A percentile compares a stretch with the other conserved stretches of the same genome.
Conservation (phyloP, 805 yeast species). For the Debaryomyces hansenii region DNA sequence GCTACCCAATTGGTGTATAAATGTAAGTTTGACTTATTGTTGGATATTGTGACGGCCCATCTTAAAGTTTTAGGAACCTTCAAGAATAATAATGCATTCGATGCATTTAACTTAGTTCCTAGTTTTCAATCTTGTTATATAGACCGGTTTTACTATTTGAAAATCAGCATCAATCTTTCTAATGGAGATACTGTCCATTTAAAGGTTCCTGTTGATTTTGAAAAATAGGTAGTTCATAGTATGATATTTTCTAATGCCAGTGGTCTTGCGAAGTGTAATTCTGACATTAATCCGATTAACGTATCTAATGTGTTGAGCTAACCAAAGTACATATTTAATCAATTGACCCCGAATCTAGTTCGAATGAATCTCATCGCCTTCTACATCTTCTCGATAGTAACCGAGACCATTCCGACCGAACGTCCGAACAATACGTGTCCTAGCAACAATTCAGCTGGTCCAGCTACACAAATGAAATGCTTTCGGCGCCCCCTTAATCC, state of each 20-base stretch:
- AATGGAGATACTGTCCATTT: slow-evolving; percentile 21
- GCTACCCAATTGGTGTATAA: neutral
- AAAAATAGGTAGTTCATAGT: slow-evolving; percentile 12
- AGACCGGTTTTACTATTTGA: slow-evolving; percentile 32
- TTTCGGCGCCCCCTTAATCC: too few relatives aligned
- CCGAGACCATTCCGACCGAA: too few relatives aligned
- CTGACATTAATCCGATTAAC: too few relatives aligned
- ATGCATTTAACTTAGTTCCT: slow-evolving; percentile 33
- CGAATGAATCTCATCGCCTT: too few relatives aligned
- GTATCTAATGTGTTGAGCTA: too few relatives aligned
- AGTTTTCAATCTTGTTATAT: slow-evolving; percentile 37
- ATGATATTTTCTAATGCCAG: neutral
- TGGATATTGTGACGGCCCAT: slow-evolving; percentile 5
- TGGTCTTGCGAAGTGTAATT: too few relatives aligned
- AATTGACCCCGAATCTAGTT: too few relatives aligned
- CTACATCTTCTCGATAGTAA: too few relatives aligned
- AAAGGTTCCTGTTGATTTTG: slow-evolving; percentile 31
- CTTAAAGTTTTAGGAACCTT: neutral
- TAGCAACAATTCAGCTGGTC: too few relatives aligned
- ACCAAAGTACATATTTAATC: too few relatives aligned
- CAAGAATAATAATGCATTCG: slow-evolving; percentile 10
- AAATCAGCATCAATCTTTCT: slow-evolving; percentile 17
- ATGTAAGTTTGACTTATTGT: slow-evolving; percentile 1
- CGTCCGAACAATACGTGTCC: too few relatives aligned
- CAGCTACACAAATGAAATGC: too few relatives aligned